Percentiles rank a stretch among this genome's conserved stretches.
Conservation (phyloP, 768 basidiomycete species). For the Suillus plorans region DNA sequence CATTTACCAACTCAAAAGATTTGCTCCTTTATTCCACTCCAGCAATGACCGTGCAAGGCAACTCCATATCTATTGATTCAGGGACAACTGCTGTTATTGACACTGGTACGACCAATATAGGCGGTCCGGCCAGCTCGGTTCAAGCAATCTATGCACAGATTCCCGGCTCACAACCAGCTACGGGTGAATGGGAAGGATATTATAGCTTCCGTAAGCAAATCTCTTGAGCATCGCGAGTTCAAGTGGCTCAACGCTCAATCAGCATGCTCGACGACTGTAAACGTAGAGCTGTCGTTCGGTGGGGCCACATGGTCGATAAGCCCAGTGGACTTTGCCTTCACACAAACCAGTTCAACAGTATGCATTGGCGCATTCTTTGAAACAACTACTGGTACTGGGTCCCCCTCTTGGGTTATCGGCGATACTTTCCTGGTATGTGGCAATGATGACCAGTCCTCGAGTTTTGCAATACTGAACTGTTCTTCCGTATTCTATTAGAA, state of each 20-base stretch:
- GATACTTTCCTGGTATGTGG: slow-evolving; percentile 43
- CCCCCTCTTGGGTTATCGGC: slow-evolving; percentile 51
- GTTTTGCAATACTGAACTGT: neutral
- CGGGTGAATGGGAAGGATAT: slow-evolving; percentile 43
- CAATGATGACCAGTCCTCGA: neutral
- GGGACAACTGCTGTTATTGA: slow-evolving; percentile 50
- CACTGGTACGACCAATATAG: slow-evolving; percentile 62
- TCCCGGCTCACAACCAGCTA: slow-evolving; percentile 37
- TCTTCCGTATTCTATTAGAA: slow-evolving; percentile 29
- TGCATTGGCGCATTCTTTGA: slow-evolving; percentile 59
- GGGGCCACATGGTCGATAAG: slow-evolving; percentile 47
- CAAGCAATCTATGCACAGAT: slow-evolving; percentile 46
- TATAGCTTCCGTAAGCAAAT: slow-evolving; percentile 40
- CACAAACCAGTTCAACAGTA: slow-evolving; percentile 35
- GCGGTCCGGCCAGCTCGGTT: slow-evolving; percentile 43
- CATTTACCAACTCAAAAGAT: neutral
- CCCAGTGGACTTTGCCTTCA: slow-evolving; percentile 46
- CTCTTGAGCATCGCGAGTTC: neutral
- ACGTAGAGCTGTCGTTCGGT: slow-evolving; percentile 44
- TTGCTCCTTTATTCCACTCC: neutral
- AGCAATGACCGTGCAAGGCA: slow-evolving; percentile 40
- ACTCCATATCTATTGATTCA: slow-evolving; percentile 17
- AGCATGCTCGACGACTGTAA: slow-evolving; percentile 39
- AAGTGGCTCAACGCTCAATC: neutral
- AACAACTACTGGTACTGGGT: slow-evolving; percentile 30